A percentile compares a stretch with the other conserved stretches of the same genome.
Evolutionary conservation across 1,284 basidiomycete species (phyloP).

Genomic region (Pseudozyma hubeiensis): DNA sequence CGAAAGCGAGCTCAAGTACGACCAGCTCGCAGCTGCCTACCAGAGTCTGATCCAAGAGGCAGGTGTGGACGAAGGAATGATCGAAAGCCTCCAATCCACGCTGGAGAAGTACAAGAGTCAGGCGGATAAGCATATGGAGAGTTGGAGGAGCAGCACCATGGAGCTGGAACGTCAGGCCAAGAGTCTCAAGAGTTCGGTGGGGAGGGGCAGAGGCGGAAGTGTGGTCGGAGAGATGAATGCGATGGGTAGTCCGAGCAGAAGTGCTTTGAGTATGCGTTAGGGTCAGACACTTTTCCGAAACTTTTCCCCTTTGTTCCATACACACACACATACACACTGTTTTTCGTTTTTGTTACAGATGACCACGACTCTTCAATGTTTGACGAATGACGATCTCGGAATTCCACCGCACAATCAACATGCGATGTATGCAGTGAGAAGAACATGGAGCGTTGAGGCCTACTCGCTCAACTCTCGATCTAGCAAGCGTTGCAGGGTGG

Average conservation of each 20-base stretch:
- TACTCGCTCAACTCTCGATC: constrained; percentile 56
- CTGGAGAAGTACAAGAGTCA: constrained; percentile 55
- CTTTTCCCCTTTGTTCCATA: not conserved
- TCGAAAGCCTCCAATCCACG: constrained; percentile 38
- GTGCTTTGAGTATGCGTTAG: constrained; percentile 20
- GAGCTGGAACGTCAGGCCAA: constrained; percentile 45
- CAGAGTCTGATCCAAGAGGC: constrained; percentile 44
- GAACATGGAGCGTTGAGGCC: not conserved
- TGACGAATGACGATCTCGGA: not conserved
- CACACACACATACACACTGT: not conserved
- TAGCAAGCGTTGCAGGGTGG: constrained; percentile 56
- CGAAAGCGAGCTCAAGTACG: constrained; percentile 75
- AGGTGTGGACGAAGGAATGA: constrained; percentile 51
- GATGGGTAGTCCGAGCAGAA: constrained; percentile 22
- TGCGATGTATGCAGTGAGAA: not conserved
- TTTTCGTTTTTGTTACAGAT: not conserved
- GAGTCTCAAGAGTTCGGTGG: constrained; percentile 15
- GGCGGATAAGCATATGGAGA: constrained; percentile 55
- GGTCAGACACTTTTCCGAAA: too few species aligned
- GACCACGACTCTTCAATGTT: not conserved
- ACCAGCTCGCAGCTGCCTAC: constrained; percentile 49
- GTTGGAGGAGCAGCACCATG: constrained; percentile 43
- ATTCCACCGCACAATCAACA: not conserved
- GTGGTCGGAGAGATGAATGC: constrained; percentile 17
- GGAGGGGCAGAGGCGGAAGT: constrained; percentile 21